Base-by-base conservation (phyloP, 1,139 yeast genomes). In the Blastobotrys arbuscula region DNA sequence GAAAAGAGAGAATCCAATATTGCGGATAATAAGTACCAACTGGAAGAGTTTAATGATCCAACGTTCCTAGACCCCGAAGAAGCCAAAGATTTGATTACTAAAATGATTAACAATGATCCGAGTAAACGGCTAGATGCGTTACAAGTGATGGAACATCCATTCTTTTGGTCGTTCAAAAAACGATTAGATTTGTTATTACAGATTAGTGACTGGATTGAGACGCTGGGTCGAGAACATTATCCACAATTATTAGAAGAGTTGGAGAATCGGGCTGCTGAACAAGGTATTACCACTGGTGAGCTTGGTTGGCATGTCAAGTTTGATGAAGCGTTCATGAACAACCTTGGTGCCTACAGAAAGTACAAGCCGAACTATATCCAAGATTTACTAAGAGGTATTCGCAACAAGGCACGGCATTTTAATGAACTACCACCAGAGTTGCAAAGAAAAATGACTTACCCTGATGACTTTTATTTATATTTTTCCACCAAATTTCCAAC, bases 381-480 rank as follows among this genome's bases (percentile, higher is more conserved):
- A 81, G 98, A 94, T 64, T 70, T 92, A 49, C 69, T 92, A 50
- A 74, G 99, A 53, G 97, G 97, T 0, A 70, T 92, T 58, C 75
- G 99, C 57, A 92, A 92, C 70, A 92, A 92, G 65, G 82, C 85
- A 63, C 96, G 88, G 64, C 99, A 92, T 66, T 92, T 78, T 65
- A 88, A 88, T 66, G 98, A 94, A 62, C 70, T 90, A 66, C 96
- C 97, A 1, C 73, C 70, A 5, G 74, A 70, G 19, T 70, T 90
- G 48, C 62, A 65, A 50, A 65, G 59, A 55, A 67, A 78, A 50
- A 84, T 92, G 81, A 84, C 94, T 0, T 69, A 87, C 30, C 97
- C 97, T 0, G 79, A 79, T 49, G 96, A 95, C 1, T 92, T 86
- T 64, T 84, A 88, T 66, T 67, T 71, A 44, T 92, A 85, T 63